These are phyloP conservation scores for Cercospora berteroae DNA, from an alignment of 2,329 filamentous ascomycete species.

Conservation along the genomic window DNA sequence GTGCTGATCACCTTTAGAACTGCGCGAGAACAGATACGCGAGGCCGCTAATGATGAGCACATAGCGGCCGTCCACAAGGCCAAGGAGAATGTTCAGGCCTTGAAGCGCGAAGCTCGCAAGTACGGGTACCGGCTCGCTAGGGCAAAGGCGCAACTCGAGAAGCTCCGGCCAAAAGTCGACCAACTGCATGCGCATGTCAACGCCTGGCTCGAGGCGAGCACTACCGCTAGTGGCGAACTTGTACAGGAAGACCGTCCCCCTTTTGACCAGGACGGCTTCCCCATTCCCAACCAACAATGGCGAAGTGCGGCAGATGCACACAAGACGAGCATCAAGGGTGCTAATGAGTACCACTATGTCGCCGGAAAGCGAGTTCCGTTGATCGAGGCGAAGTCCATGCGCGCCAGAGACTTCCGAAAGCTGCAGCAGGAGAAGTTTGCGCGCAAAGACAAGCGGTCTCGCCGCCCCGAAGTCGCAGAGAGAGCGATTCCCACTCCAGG, in stretches of 20 bases:
- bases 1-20: not conserved
- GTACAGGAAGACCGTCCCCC: not conserved
- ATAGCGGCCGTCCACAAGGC: not conserved
- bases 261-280: not conserved
- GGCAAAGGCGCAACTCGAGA: not conserved
- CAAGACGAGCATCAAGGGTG: not conserved
- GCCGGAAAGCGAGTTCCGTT: not conserved
- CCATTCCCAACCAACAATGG: not conserved
- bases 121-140: not conserved
- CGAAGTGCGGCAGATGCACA: not conserved
- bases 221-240: not conserved
- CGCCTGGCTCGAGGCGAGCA: not conserved
- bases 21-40: not conserved
- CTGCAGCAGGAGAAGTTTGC: not conserved
- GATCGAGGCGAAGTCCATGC: not conserved
- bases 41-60: not conserved
- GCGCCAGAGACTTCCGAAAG: not conserved
- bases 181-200: not conserved
- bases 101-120: not conserved
- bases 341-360: not conserved
- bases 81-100: not conserved
- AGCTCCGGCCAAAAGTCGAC: not conserved
- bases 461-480: not conserved
- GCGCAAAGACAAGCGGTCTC: not conserved
- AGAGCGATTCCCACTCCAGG: not conserved